A percentile compares a stretch with the other conserved stretches of the same genome.
These are phyloP conservation scores for Penicillium angulare DNA, from an alignment of 495 filamentous ascomycete species.

Conservation along the genomic window DNA sequence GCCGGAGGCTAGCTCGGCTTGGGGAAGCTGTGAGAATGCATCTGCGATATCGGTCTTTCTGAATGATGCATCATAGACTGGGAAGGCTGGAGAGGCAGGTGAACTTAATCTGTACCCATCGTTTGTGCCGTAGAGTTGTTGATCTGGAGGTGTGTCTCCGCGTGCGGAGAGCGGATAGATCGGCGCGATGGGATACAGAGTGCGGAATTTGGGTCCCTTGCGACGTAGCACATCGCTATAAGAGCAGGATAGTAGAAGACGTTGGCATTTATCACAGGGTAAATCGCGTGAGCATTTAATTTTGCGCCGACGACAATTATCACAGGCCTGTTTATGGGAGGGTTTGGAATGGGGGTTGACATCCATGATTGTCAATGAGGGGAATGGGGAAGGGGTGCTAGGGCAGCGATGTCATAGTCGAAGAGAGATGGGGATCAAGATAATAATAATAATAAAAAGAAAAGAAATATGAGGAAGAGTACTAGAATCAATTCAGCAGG, in stretches of 20 bases:
- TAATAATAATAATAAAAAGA: too few species aligned
- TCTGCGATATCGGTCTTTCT: slow-evolving; percentile 23
- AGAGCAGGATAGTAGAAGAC: slow-evolving; percentile 44
- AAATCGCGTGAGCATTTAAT: slow-evolving; percentile 45
- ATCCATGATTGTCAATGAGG: background rate
- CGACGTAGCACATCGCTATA: slow-evolving; percentile 45
- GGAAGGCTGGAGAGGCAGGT: slow-evolving; percentile 30
- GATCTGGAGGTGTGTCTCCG: slow-evolving; percentile 13
- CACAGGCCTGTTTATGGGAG: slow-evolving; percentile 41
- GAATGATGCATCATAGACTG: slow-evolving; percentile 26
- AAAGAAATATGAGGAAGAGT: too few species aligned
- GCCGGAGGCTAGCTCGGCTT: slow-evolving; percentile 39
- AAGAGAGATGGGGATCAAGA: too few species aligned
- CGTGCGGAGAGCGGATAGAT: slow-evolving; percentile 36
- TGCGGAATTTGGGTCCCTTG: slow-evolving; percentile 47
- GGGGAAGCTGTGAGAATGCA: slow-evolving; percentile 27
- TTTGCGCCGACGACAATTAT: slow-evolving; percentile 46
- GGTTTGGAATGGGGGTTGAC: background rate
- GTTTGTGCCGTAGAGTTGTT: slow-evolving; percentile 7
- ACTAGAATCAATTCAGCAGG: too few species aligned
- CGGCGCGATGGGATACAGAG: slow-evolving; percentile 43
- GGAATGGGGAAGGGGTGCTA: background rate
- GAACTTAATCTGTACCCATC: slow-evolving; percentile 24
- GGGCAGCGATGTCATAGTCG: too few species aligned
- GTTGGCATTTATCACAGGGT: slow-evolving; percentile 47